phyloP scores from a whole-genome alignment of 2,329 filamentous ascomycete genomes.

The Ophiocordyceps robertsii region DNA sequence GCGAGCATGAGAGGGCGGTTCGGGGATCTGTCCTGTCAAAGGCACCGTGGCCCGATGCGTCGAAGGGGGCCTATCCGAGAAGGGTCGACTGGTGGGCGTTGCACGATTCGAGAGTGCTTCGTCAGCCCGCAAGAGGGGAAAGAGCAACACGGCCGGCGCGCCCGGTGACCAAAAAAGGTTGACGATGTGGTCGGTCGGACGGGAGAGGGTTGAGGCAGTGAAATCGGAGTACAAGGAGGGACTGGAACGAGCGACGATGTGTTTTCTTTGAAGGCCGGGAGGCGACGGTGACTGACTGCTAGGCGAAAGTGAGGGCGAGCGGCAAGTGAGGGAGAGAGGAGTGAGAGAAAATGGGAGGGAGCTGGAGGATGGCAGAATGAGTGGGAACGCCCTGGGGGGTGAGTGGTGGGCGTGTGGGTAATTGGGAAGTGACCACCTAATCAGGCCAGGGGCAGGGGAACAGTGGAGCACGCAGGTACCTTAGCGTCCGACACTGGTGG shows the following conservation, averaged over 20 bases:
- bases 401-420: not conserved
- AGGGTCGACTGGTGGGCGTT: not conserved
- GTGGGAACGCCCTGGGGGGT: not conserved
- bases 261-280: conserved; percentile 1
- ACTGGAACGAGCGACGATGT: conserved; percentile 25
- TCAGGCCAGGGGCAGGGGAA: not conserved
- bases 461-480: not conserved
- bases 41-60: not conserved
- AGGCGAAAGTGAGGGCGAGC: not conserved
- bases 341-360: conserved; percentile 1
- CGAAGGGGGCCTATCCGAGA: not conserved
- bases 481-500: not conserved
- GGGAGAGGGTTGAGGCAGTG: conserved; percentile 7
- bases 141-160: too few species aligned
- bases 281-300: not conserved
- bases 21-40: too few species aligned
- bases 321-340: conserved; percentile 1
- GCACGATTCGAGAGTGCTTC: not conserved
- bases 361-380: conserved; percentile 1
- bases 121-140: too few species aligned
- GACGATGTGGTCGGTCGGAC: not conserved
- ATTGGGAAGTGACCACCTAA: not conserved
- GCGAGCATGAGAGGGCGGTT: too few species aligned
- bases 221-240: conserved; percentile 19
- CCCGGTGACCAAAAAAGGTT: not conserved